phyloP scores from a whole-genome alignment of 176 grass and related monocot species.

The Microstegium vimineum region DNA sequence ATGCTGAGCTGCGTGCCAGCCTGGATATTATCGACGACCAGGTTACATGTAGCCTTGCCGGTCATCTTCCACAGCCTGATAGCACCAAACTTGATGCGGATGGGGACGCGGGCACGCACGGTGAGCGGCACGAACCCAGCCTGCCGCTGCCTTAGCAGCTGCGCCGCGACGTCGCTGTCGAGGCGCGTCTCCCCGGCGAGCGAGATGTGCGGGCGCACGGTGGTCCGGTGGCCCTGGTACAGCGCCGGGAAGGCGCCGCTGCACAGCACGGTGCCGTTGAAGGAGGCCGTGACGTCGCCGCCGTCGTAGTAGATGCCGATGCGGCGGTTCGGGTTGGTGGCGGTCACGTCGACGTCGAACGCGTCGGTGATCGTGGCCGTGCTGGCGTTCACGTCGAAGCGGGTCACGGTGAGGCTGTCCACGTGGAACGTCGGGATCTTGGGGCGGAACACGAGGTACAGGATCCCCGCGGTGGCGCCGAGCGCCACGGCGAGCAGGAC shows the following conservation, averaged over 20 bases:
- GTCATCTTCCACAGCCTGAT: conserved; percentile 73
- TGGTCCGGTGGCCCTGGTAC: conserved; percentile 89
- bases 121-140: conserved; percentile 51
- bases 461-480: conserved; percentile 67
- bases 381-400: conserved; percentile 44
- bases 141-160: conserved; percentile 38
- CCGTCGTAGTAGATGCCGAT: conserved; percentile 88
- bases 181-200: conserved; percentile 54
- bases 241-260: conserved; percentile 62
- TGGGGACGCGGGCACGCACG: conserved; percentile 52
- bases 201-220: conserved; percentile 33
- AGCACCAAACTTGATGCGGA: conserved; percentile 70
- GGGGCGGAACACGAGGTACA: conserved; percentile 75
- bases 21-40: conserved; percentile 58
- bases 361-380: conserved; percentile 27
- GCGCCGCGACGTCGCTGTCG: conserved; percentile 38
- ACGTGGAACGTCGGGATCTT: conserved; percentile 82
- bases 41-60: conserved; percentile 46
- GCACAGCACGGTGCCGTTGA: conserved; percentile 66
- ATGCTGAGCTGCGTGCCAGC: conserved; percentile 39
- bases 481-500: conserved; percentile 40
- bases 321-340: conserved; percentile 64
- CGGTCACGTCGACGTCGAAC: conserved; percentile 64
- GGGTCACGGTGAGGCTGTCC: conserved; percentile 48
- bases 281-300: conserved; percentile 49